Evolutionary conservation across 2,329 filamentous ascomycete genomes (phyloP).

Genomic region (Apiospora pterosperma): DNA sequence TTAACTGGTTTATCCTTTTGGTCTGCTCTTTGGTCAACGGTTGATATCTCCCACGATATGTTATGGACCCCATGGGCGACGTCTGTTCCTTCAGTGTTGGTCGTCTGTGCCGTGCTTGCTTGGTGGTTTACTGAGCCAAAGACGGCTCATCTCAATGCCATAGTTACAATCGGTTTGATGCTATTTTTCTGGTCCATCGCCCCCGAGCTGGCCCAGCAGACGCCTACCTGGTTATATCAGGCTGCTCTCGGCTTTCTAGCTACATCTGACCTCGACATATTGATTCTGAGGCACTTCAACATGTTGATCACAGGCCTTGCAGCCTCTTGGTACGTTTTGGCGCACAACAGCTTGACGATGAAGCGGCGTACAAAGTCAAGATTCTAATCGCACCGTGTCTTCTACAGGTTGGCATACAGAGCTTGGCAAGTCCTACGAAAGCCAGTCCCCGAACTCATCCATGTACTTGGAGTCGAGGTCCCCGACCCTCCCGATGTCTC

Average conservation of each 20-base stretch:
- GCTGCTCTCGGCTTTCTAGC: conserved; percentile 31
- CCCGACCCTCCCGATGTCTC: conserved; percentile 86
- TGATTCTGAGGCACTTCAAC: conserved; percentile 47
- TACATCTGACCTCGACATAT: conserved; percentile 41
- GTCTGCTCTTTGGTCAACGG: conserved; percentile 20
- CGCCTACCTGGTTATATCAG: conserved; percentile 31
- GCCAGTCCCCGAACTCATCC: conserved; percentile 85
- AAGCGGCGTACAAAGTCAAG: neutral
- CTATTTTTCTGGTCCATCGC: conserved; percentile 40
- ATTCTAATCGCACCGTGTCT: conserved; percentile 1
- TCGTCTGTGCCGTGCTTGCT: conserved; percentile 38
- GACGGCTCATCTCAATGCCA: conserved; percentile 37
- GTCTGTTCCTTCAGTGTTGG: conserved; percentile 40
- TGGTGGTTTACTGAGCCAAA: conserved; percentile 44
- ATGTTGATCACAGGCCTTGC: conserved; percentile 54
- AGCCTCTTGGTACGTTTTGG: conserved; percentile 47
- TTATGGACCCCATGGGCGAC: conserved; percentile 47
- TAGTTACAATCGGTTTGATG: conserved; percentile 35
- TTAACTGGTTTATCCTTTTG: conserved; percentile 16
- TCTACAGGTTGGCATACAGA: conserved; percentile 72
- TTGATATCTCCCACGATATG: conserved; percentile 33
- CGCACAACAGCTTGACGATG: neutral
- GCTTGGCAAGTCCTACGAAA: conserved; percentile 87
- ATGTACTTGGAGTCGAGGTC: conserved; percentile 89
- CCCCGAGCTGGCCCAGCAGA: conserved; percentile 35